Conservation (phyloP, 179 eudicot species). For the Dionaea muscipula region DNA sequence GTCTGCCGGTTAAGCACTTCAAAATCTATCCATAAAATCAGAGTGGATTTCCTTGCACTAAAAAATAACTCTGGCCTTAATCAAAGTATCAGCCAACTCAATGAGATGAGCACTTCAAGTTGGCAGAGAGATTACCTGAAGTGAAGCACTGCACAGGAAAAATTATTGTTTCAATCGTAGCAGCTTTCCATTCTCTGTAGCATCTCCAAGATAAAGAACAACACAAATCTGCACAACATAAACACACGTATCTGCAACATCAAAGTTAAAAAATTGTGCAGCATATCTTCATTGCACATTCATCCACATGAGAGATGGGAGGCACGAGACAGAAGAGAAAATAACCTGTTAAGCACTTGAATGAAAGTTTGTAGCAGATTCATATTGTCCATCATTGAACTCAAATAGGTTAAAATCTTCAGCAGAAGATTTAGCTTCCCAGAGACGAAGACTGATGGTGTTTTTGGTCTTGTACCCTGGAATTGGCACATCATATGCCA, state of each 20-base stretch:
- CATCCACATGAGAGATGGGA: not conserved
- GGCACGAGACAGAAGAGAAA: not conserved
- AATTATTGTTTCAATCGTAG: constrained; percentile 87
- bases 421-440: constrained; percentile 95
- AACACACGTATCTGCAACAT: constrained; percentile 1
- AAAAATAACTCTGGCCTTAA: too few species aligned
- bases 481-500: constrained; percentile 95
- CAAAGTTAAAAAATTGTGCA: constrained; percentile 5
- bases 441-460: constrained; percentile 88
- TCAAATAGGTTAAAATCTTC: constrained; percentile 70
- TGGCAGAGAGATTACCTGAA: constrained; percentile 47
- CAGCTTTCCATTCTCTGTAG: constrained; percentile 83
- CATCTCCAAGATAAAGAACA: constrained; percentile 93
- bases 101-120: not conserved
- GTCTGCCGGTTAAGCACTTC: too few species aligned
- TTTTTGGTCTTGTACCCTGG: constrained; percentile 95
- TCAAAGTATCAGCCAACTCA: too few species aligned
- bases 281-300: not conserved
- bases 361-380: constrained; percentile 78
- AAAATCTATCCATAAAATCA: too few species aligned
- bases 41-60: too few species aligned
- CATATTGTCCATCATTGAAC: constrained; percentile 88
- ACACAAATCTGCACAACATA: constrained; percentile 67
- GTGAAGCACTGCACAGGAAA: constrained; percentile 97
- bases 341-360: constrained; percentile 76